phyloP scores from a whole-genome alignment of 2,329 filamentous ascomycete species.

The Colletotrichum sp. region DNA sequence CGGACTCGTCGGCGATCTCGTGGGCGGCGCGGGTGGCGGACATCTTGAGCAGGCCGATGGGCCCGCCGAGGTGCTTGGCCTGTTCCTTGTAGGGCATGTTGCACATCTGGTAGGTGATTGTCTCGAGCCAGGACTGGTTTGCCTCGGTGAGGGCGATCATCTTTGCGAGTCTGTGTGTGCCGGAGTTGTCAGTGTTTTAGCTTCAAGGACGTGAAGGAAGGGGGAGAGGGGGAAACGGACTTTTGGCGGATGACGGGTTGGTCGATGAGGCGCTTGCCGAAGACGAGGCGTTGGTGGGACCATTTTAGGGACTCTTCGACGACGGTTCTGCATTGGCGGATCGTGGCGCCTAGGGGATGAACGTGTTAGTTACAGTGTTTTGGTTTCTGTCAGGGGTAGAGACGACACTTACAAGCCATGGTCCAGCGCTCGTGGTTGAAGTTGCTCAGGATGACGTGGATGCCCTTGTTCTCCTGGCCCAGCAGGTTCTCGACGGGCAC shows the following conservation, averaged over 20 bases:
- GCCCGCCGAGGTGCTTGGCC: conserved; percentile 75
- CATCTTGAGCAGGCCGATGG: conserved; percentile 84
- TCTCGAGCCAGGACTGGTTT: conserved; percentile 87
- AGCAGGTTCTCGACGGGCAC: conserved; percentile 80
- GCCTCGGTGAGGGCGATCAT: conserved; percentile 85
- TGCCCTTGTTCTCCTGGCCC: conserved; percentile 85
- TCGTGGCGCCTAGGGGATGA: conserved; percentile 52
- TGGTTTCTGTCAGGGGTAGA: not conserved
- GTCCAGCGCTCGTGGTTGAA: conserved; percentile 89
- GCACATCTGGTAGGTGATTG: conserved; percentile 87
- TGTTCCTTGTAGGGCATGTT: conserved; percentile 83
- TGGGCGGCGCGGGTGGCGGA: conserved; percentile 78
- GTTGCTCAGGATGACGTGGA: conserved; percentile 83
- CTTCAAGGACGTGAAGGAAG: not conserved
- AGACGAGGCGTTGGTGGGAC: conserved; percentile 85
- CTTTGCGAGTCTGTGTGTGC: conserved; percentile 67
- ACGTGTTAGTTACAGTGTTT: not conserved
- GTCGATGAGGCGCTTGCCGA: conserved; percentile 81
- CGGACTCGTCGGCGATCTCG: conserved; percentile 82
- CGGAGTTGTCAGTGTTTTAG: not conserved
- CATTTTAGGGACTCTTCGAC: conserved; percentile 89
- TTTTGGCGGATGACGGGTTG: conserved; percentile 86
- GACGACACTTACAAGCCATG: conserved; percentile 63
- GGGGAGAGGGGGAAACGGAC: conserved; percentile 42
- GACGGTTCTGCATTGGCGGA: conserved; percentile 70